Base-by-base conservation (phyloP, 2,329 filamentous ascomycete genomes). In the Curvularia sp. region DNA sequence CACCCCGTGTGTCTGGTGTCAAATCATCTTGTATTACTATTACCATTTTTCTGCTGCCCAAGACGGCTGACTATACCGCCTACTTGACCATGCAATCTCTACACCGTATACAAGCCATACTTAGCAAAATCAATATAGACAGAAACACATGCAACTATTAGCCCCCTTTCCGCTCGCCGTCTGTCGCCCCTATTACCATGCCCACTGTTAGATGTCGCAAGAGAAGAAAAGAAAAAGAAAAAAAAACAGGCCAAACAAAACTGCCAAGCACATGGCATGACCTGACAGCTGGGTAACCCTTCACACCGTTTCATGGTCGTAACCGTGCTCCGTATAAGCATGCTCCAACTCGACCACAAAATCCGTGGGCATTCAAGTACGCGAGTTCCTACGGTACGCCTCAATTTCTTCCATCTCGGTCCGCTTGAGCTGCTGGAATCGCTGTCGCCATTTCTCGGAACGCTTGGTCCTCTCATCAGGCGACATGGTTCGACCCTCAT, bases 401-500 rank as follows among this genome's bases (percentile, higher is more conserved):
- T 70, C 63, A 33, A 75, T 70, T 44, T 75, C 69, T 35, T 71
- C 62, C 22, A 58, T 49, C 58, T 78, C 72, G 3, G 53, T 61
- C 47, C 60, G 60, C 64, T 71, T 76, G 66, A 78, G 70, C 38
- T 65, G 57, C 30, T 65, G 64, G 59, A 79, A 78, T 15, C 75
- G 73, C 49, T 65, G 64, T 49, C 67, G 71, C 77, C 77, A 79
- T 55, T 75, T 73, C 58, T 76, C 65, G 2, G 71, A 67, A 42
- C 74, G 75, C 49, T 63, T 66, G 47, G 61, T 65, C 68, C 76
- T 78, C 6, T 78, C 74, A 15, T 76, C 76, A 2, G 70, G 70
- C n/a, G 73, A 75, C 68, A 76, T 71, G 53, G 60, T 68, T 13
- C 71, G 69, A 33, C 68, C 58, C n/a, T 77, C 74, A n/a, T 76